Evolutionary conservation across 257 asterid species (phyloP).

Genomic region (Solanum pimpinellifolium): DNA sequence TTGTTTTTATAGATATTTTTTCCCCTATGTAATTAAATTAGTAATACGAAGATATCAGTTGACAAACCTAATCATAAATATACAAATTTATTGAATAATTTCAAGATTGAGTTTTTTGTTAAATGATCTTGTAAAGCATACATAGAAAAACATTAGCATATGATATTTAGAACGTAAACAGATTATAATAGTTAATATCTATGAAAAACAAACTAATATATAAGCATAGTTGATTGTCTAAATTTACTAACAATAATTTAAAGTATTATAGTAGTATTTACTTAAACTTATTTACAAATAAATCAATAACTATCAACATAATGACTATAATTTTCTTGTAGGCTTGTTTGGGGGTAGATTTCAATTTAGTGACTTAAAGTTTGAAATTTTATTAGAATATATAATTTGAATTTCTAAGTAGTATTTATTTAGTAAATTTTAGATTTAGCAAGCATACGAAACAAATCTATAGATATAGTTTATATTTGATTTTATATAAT

Average conservation of each 20-base stretch:
- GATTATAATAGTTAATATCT: background rate
- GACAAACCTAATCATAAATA: background rate
- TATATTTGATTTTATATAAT: background rate
- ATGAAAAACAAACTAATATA: no score
- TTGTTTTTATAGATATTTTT: background rate
- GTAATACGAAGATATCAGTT: background rate
- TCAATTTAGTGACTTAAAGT: background rate
- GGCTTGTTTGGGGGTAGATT: background rate
- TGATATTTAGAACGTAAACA: no score
- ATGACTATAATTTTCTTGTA: background rate
- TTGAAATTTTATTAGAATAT: background rate
- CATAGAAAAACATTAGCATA: background rate
- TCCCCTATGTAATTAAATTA: background rate
- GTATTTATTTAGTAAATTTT: no score
- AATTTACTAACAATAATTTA: background rate
- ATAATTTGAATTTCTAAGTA: background rate
- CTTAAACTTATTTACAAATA: no score
- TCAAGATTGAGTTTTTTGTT: background rate
- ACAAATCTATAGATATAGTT: no score
- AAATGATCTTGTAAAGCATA: background rate
- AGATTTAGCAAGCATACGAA: no score
- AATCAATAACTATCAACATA: background rate
- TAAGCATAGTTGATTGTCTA: background rate
- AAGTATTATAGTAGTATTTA: background rate
- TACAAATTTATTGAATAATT: background rate